Conservation (phyloP, 805 yeast genomes). For the Nakazawaea populi region DNA sequence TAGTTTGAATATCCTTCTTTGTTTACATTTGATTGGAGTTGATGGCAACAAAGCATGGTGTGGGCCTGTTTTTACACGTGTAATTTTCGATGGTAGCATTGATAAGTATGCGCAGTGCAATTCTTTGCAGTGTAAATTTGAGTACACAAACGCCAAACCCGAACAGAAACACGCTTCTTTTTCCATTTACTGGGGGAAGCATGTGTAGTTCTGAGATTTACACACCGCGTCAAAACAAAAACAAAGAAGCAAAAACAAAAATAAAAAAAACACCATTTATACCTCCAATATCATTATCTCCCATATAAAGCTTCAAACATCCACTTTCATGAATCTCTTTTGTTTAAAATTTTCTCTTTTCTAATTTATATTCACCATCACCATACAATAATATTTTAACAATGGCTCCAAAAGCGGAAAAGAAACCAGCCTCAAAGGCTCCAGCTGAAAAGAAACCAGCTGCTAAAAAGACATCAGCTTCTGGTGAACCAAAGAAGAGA, state of each 20-base stretch:
- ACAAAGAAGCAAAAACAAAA: neutral
- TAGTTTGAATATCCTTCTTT: neutral
- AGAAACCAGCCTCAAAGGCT: constrained; percentile 86
- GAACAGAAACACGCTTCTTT: too few relatives aligned
- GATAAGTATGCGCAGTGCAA: neutral
- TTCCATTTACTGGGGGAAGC: too few relatives aligned
- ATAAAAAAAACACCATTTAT: neutral
- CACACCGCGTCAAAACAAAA: neutral
- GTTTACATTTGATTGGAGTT: neutral
- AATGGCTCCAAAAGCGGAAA: constrained; percentile 64
- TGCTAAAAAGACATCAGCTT: constrained; percentile 83
- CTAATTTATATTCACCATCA: neutral
- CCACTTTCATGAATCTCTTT: neutral
- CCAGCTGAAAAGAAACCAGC: constrained; percentile 97
- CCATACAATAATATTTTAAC: constrained; percentile 13
- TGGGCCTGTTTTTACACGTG: neutral
- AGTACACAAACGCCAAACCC: neutral
- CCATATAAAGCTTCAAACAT: neutral
- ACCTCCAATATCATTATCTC: neutral
- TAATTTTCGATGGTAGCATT: neutral
- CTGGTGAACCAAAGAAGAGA: constrained; percentile 84
- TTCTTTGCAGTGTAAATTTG: neutral
- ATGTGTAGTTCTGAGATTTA: neutral
- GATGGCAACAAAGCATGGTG: constrained; percentile 78
- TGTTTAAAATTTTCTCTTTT: neutral